These are phyloP conservation scores for Camptophora hylomeconis DNA, from an alignment of 2,329 filamentous ascomycete genomes.

Conservation along the genomic window DNA sequence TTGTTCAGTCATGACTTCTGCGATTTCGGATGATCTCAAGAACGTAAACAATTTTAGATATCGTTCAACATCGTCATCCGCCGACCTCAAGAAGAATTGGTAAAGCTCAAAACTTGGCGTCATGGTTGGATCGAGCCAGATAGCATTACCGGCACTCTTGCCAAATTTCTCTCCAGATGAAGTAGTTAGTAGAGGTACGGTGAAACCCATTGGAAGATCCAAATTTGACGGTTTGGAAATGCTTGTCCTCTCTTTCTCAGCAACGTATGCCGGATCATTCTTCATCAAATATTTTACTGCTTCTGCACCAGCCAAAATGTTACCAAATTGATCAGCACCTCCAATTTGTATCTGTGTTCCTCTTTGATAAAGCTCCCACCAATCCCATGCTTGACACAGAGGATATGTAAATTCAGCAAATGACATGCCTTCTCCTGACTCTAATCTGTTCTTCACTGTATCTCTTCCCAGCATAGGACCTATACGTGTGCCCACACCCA, in stretches of 20 bases:
- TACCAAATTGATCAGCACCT: constrained; percentile 90
- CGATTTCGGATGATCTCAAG: constrained; percentile 57
- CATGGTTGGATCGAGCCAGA: constrained; percentile 79
- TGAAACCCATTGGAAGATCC: constrained; percentile 69
- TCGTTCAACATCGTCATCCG: constrained; percentile 68
- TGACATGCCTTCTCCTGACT: constrained; percentile 82
- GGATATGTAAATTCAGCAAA: constrained; percentile 90
- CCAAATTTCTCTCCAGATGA: constrained; percentile 81
- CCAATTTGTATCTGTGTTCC: constrained; percentile 77
- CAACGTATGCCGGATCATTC: constrained; percentile 33
- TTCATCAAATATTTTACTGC: constrained; percentile 63
- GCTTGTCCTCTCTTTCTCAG: constrained; percentile 6
- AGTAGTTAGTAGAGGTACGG: constrained; percentile 79
- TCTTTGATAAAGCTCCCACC: constrained; percentile 71
- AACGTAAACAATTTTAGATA: constrained; percentile 89
- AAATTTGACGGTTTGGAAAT: constrained; percentile 21
- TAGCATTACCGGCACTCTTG: constrained; percentile 83
- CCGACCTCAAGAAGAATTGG: constrained; percentile 69
- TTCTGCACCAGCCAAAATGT: constrained; percentile 84
- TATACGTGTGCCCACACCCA: constrained; percentile 63
- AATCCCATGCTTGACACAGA: constrained; percentile 89
- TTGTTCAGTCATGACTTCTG: constrained; percentile 55
- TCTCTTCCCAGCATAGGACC: constrained; percentile 82
- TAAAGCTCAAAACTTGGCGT: constrained; percentile 80
- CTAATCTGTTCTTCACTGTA: constrained; percentile 73